Evolutionary conservation across 2,329 filamentous ascomycete species (phyloP).

Genomic region (Botrytis galanthina): DNA sequence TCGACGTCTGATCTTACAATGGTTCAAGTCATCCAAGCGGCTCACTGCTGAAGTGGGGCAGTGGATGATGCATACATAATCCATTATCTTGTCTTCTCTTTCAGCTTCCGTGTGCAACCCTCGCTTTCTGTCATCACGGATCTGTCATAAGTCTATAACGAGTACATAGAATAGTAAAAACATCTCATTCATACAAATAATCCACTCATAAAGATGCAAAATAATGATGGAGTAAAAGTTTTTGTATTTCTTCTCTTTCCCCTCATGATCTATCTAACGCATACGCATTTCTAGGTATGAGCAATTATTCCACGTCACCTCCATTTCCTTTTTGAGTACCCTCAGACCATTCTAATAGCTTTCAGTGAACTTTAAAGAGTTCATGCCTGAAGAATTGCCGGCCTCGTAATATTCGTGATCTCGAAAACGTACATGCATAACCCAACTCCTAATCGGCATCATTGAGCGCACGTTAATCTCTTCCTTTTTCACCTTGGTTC

Average conservation of each 20-base stretch:
- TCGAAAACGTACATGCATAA: background rate
- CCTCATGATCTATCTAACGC: background rate
- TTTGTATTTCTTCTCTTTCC: background rate
- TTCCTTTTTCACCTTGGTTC: background rate
- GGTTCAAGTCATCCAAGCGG: background rate
- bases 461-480: too few relatives aligned
- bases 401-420: background rate
- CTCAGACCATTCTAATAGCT: background rate
- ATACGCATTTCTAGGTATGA: conserved; percentile 1
- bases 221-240: background rate
- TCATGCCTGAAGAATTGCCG: background rate
- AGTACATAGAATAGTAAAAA: background rate
- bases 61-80: background rate
- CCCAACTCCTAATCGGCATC: background rate
- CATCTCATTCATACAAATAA: background rate
- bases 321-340: background rate
- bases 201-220: background rate
- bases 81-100: background rate
- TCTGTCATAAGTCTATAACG: background rate
- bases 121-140: background rate
- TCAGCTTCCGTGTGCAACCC: background rate
- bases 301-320: background rate
- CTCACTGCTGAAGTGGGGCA: background rate
- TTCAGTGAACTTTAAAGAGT: background rate
- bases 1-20: background rate